Percentiles rank a stretch among this genome's conserved stretches.
Conservation (phyloP, 2,329 filamentous ascomycete genomes). For the Corniculantispora saksenae region DNA sequence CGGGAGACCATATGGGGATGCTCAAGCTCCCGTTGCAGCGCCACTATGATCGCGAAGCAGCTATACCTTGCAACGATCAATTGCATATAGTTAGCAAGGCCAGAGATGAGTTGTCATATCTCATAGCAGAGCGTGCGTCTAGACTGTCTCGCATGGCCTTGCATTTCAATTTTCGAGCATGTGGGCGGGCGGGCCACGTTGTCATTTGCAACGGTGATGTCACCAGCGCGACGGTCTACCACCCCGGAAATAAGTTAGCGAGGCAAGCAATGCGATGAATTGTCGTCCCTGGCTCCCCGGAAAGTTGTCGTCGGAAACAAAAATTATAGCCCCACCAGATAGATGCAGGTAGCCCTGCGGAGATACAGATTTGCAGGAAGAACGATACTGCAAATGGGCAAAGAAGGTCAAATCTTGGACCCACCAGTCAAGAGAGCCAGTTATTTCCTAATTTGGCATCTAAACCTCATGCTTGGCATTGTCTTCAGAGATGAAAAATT, state of each 20-base stretch:
- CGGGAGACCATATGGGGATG: not conserved
- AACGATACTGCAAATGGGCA: constrained; percentile 6
- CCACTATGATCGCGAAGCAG: not conserved
- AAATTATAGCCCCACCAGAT: not conserved
- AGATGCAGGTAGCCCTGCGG: not conserved
- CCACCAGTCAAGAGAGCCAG: not conserved
- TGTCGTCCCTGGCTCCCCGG: not conserved
- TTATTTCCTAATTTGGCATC: constrained; percentile 17
- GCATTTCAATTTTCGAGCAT: too few species aligned
- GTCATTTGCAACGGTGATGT: too few species aligned
- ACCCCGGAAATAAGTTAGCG: not conserved
- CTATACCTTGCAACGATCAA: too few species aligned
- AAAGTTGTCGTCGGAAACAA: not conserved
- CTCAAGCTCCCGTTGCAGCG: not conserved
- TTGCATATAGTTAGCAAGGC: too few species aligned
- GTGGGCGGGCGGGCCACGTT: too few species aligned
- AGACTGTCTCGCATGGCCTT: too few species aligned
- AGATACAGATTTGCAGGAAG: not conserved
- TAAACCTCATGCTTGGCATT: constrained; percentile 13
- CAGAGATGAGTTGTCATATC: too few species aligned
- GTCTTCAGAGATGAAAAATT: not conserved
- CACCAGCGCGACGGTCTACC: not conserved
- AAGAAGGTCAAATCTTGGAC: not conserved
- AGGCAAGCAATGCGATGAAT: not conserved
- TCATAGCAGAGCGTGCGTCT: too few species aligned